A percentile compares a stretch with the other conserved stretches of the same genome.
Evolutionary conservation across 768 basidiomycete genomes (phyloP).

Genomic region (Boletales sp.): DNA sequence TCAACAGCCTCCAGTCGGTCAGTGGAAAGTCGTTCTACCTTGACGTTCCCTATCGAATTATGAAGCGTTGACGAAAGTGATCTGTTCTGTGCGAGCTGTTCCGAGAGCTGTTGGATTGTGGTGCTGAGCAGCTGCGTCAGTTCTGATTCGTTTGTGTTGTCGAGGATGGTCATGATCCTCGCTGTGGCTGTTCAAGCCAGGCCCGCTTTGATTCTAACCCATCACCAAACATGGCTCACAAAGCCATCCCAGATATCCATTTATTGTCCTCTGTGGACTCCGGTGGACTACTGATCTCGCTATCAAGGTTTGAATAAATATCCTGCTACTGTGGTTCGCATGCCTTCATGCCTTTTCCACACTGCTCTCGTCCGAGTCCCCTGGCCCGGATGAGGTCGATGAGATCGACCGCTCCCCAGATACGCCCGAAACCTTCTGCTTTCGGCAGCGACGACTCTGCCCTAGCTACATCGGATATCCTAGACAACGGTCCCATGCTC

Average conservation of each 20-base stretch:
- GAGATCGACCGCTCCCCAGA: too few species aligned
- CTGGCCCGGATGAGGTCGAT: too few species aligned
- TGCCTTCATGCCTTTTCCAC: slow-evolving; percentile 7
- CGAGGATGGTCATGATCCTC: slow-evolving; percentile 51
- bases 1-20: not conserved
- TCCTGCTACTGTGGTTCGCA: not conserved
- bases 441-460: slow-evolving; percentile 24
- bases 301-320: slow-evolving; percentile 1
- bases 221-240: too few species aligned
- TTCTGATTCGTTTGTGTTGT: slow-evolving; percentile 51
- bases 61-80: slow-evolving; percentile 69
- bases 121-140: slow-evolving; percentile 60
- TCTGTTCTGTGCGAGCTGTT: slow-evolving; percentile 79
- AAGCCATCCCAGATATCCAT: not conserved
- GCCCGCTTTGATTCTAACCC: too few species aligned
- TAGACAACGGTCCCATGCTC: not conserved
- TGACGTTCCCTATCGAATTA: slow-evolving; percentile 68
- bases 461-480: slow-evolving; percentile 18
- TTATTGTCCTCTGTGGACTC: slow-evolving; percentile 20
- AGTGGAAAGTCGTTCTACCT: slow-evolving; percentile 47
- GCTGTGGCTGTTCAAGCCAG: not conserved
- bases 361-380: not conserved
- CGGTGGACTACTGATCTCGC: too few species aligned
- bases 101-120: slow-evolving; percentile 70
- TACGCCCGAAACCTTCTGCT: slow-evolving; percentile 19